Percentiles rank a stretch among this genome's conserved stretches.
These are phyloP conservation scores for Jackrogersella multiformis DNA, from an alignment of 495 filamentous ascomycete species.

Conservation along the genomic window DNA sequence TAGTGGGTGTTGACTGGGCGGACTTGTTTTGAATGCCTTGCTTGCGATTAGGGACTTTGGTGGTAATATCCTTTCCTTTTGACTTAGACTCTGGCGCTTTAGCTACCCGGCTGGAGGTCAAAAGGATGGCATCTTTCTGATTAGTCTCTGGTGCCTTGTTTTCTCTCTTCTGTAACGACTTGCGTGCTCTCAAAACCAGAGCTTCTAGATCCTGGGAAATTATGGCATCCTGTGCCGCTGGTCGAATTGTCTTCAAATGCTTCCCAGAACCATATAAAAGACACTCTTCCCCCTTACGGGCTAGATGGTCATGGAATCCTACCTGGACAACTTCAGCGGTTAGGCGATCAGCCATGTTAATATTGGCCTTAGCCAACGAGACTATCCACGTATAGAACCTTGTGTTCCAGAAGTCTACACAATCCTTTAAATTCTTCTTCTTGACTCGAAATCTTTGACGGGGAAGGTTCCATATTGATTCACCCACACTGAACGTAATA, in stretches of 20 bases:
- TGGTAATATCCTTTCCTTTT: background rate
- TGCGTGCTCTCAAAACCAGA: constrained; percentile 19
- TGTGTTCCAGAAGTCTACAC: background rate
- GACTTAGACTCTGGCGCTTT: background rate
- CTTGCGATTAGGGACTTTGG: background rate
- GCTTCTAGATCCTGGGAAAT: constrained; percentile 22
- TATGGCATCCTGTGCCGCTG: constrained; percentile 15
- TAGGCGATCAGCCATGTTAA: constrained; percentile 3
- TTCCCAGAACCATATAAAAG: constrained; percentile 32
- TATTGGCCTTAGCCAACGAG: constrained; percentile 30
- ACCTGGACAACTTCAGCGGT: constrained; percentile 26
- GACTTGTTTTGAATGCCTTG: background rate
- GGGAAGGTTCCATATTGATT: constrained; percentile 36
- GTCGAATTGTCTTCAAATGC: background rate
- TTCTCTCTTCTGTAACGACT: background rate
- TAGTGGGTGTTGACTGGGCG: background rate
- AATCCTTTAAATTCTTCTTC: background rate
- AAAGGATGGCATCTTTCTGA: no score
- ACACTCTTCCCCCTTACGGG: background rate
- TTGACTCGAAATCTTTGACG: background rate
- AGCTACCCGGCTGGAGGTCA: no score
- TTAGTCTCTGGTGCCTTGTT: background rate
- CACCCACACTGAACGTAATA: constrained; percentile 23
- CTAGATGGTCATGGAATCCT: constrained; percentile 26
- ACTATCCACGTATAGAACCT: constrained; percentile 10